phyloP scores from a whole-genome alignment of 1,284 basidiomycete species.

The Chalciporus piperatoides region DNA sequence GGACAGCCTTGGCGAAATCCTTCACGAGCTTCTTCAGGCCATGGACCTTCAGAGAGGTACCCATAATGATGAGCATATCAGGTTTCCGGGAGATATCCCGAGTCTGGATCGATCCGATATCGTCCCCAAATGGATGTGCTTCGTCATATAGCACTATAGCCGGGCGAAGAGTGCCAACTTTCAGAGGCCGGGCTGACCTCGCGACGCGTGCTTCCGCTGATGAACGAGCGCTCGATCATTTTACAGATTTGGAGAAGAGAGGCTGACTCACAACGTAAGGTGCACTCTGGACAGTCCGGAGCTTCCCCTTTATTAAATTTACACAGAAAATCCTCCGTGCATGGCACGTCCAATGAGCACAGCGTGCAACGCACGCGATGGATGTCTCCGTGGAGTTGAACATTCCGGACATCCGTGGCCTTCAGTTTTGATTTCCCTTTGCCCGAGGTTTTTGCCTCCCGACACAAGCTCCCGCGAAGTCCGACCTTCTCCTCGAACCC shows the following conservation, averaged over 20 bases:
- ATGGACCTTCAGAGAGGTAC: slow-evolving; percentile 93
- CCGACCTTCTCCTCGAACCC: slow-evolving; percentile 84
- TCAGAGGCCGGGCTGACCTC: slow-evolving; percentile 73
- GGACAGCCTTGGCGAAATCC: slow-evolving; percentile 85
- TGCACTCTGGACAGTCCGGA: slow-evolving; percentile 82
- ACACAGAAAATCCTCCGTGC: slow-evolving; percentile 54
- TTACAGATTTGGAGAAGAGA: background rate
- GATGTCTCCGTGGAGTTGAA: slow-evolving; percentile 91
- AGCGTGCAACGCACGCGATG: slow-evolving; percentile 82
- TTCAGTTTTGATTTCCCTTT: slow-evolving; percentile 65
- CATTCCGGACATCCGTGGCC: slow-evolving; percentile 71
- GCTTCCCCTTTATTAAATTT: slow-evolving; percentile 66
- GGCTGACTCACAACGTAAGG: slow-evolving; percentile 61
- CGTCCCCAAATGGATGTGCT: slow-evolving; percentile 81
- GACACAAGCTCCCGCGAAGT: slow-evolving; percentile 59
- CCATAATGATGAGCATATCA: slow-evolving; percentile 93
- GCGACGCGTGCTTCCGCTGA: slow-evolving; percentile 74
- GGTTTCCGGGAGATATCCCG: slow-evolving; percentile 74
- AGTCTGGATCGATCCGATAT: slow-evolving; percentile 76
- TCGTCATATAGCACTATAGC: slow-evolving; percentile 91
- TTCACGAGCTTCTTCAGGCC: slow-evolving; percentile 92
- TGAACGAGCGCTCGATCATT: slow-evolving; percentile 1
- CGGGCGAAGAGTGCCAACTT: slow-evolving; percentile 77
- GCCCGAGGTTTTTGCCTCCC: slow-evolving; percentile 46
- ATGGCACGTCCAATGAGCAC: slow-evolving; percentile 75